Conservation (phyloP, 2,329 filamentous ascomycete genomes). For the Ceratocystis cubensis region DNA sequence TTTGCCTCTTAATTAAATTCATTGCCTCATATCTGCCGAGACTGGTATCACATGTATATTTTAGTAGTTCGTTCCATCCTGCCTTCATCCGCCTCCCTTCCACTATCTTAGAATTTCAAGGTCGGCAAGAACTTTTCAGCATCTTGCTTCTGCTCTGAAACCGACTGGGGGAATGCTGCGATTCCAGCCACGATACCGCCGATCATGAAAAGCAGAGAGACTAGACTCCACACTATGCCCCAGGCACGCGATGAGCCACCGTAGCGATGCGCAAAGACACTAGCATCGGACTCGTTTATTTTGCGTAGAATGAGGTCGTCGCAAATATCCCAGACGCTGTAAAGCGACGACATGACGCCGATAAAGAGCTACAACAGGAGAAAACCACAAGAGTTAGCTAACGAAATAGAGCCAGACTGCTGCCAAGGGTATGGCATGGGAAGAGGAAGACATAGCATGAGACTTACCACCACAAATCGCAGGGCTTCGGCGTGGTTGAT, state of each 20-base stretch:
- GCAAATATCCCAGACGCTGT: conserved; percentile 76
- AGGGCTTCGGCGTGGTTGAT: conserved; percentile 63
- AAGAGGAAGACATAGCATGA: conserved; percentile 14
- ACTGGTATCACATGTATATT: conserved; percentile 7
- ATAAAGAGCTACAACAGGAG: conserved; percentile 50
- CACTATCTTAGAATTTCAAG: neutral
- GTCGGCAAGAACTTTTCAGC: conserved; percentile 53
- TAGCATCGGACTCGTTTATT: conserved; percentile 67
- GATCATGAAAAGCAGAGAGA: conserved; percentile 60
- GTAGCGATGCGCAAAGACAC: conserved; percentile 64
- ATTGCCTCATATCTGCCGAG: neutral
- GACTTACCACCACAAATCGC: conserved; percentile 53
- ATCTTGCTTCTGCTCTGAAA: conserved; percentile 54
- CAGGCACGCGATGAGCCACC: conserved; percentile 70
- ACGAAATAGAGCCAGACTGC: neutral
- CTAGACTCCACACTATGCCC: conserved; percentile 65
- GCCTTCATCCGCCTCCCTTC: neutral
- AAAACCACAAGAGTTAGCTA: neutral
- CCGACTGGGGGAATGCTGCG: conserved; percentile 61
- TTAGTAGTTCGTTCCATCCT: neutral
- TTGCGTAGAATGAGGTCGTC: conserved; percentile 71
- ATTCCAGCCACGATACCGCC: conserved; percentile 62
- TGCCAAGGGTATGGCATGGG: neutral
- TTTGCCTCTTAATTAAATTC: neutral
- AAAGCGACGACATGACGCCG: conserved; percentile 68